Conservation (phyloP, 2,329 filamentous ascomycete genomes). For the Cercospora beticola region DNA sequence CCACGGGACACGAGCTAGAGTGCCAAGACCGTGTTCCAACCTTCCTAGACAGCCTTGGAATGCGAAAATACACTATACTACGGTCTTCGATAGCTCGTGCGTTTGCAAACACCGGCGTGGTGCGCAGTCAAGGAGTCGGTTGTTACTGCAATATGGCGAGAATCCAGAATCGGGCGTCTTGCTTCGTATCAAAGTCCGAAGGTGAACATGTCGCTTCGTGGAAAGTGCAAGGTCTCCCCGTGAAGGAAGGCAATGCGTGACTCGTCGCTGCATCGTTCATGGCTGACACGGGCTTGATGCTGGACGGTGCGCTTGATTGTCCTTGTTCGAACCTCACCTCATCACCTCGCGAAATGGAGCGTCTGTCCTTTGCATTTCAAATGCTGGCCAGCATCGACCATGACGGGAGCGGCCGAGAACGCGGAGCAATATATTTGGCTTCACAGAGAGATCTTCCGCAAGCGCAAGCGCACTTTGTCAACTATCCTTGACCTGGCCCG, state of each 20-base stretch:
- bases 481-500: not conserved
- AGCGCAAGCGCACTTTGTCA: not conserved
- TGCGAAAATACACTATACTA: not conserved
- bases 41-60: not conserved
- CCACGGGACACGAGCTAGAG: not conserved
- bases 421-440: not conserved
- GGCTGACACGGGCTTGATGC: not conserved
- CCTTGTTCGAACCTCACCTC: not conserved
- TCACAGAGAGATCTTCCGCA: not conserved
- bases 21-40: not conserved
- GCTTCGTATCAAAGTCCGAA: not conserved
- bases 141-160: not conserved
- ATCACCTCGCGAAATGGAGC: not conserved
- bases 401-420: not conserved
- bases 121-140: not conserved
- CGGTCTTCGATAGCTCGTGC: not conserved
- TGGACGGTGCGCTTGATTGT: not conserved
- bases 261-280: not conserved
- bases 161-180: not conserved
- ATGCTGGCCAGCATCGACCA: not conserved
- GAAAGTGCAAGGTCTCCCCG: not conserved
- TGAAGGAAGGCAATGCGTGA: not conserved
- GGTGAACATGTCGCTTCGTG: not conserved
- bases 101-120: not conserved
- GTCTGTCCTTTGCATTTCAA: not conserved